phyloP scores from a whole-genome alignment of 306 rosid species.

The Benincasa hispida region DNA sequence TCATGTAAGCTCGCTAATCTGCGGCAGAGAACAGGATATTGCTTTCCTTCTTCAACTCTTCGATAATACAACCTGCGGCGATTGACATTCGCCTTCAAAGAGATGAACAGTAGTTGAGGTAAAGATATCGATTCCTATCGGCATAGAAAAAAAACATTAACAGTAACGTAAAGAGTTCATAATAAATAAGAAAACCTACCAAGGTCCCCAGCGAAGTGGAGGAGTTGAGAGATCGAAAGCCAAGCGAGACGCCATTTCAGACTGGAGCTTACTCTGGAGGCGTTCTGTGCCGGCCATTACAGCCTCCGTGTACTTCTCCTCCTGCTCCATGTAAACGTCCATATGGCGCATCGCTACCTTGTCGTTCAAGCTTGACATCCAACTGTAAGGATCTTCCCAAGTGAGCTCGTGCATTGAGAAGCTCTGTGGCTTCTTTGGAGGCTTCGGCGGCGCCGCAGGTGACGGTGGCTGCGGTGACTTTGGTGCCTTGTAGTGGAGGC shows the following conservation, averaged over 20 bases:
- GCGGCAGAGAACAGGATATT: constrained; percentile 60
- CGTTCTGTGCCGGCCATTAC: constrained; percentile 59
- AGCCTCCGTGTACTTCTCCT: constrained; percentile 81
- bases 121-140: background rate
- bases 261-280: constrained; percentile 62
- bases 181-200: constrained; percentile 16
- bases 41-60: constrained; percentile 85
- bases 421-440: constrained; percentile 71
- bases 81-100: constrained; percentile 6
- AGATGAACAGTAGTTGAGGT: background rate
- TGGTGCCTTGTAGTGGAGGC: constrained; percentile 28
- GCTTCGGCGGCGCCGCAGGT: constrained; percentile 54
- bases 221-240: constrained; percentile 74
- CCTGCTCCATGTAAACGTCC: constrained; percentile 95
- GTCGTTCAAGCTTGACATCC: constrained; percentile 76
- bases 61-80: constrained; percentile 68
- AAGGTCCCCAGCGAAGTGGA: constrained; percentile 85
- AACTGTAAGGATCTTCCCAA: constrained; percentile 85
- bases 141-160: background rate
- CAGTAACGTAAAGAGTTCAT: background rate
- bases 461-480: constrained; percentile 22
- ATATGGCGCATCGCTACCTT: constrained; percentile 88
- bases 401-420: constrained; percentile 49
- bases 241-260: constrained; percentile 80
- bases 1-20: constrained; percentile 71